Evolutionary conservation across 768 basidiomycete genomes (phyloP).

Genomic region (Tricholomella constricta): DNA sequence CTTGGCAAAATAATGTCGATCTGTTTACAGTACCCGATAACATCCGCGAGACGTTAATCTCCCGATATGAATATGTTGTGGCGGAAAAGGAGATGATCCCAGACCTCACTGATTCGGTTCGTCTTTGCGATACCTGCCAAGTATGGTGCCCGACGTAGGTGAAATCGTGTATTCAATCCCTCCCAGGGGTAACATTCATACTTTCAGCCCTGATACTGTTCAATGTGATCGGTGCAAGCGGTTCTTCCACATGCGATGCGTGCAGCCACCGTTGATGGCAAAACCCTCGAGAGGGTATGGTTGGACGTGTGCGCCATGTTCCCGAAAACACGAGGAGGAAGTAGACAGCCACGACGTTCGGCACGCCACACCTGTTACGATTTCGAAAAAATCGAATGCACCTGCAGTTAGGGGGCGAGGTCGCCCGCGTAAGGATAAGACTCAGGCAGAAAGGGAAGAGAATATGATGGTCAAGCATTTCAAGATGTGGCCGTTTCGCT

Average conservation of each 20-base stretch:
- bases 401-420: constrained; percentile 74
- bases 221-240: constrained; percentile 91
- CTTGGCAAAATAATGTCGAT: constrained; percentile 22
- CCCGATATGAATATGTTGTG: constrained; percentile 92
- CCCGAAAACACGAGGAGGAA: constrained; percentile 82
- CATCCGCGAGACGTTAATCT: constrained; percentile 73
- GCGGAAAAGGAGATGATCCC: constrained; percentile 92
- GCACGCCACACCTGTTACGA: constrained; percentile 46
- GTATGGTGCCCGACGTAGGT: constrained; percentile 89
- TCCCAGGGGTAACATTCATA: constrained; percentile 13
- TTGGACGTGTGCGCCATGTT: constrained; percentile 96
- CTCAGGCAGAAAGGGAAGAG: constrained; percentile 75
- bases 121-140: constrained; percentile 83
- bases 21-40: constrained; percentile 68
- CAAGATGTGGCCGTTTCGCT: constrained; percentile 93
- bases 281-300: constrained; percentile 97
- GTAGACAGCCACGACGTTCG: constrained; percentile 76
- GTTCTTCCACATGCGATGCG: constrained; percentile 94
- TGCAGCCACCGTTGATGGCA: constrained; percentile 84
- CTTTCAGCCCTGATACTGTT: constrained; percentile 74
- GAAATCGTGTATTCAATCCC: constrained; percentile 19
- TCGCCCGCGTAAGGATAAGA: constrained; percentile 74
- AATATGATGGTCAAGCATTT: constrained; percentile 79
- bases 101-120: constrained; percentile 84
- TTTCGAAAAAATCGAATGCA: constrained; percentile 62